Evolutionary conservation across 2,329 filamentous ascomycete genomes (phyloP).

Genomic region (Paramyrothecium sp.): DNA sequence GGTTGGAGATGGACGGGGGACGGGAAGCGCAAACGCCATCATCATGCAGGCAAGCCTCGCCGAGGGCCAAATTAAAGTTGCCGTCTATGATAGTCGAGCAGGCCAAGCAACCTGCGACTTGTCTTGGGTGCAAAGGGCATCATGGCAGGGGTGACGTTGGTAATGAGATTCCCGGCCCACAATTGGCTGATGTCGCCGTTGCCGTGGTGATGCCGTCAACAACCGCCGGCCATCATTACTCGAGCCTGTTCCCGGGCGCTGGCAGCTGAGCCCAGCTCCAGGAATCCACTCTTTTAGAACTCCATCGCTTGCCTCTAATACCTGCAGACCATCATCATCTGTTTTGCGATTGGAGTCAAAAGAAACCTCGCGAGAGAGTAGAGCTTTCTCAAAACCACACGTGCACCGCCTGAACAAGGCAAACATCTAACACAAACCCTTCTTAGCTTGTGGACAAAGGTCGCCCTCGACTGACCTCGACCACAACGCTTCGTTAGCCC

Average conservation of each 20-base stretch:
- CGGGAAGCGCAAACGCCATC: too few species aligned
- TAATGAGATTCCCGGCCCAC: slow-evolving; percentile 3
- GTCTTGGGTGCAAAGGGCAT: background rate
- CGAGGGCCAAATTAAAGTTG: background rate
- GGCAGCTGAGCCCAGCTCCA: slow-evolving; percentile 10
- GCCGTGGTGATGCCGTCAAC: slow-evolving; percentile 32
- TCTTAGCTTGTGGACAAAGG: slow-evolving; percentile 23
- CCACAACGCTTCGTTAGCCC: slow-evolving; percentile 52
- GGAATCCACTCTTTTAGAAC: slow-evolving; percentile 16
- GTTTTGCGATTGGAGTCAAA: background rate
- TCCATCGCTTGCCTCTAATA: slow-evolving; percentile 18
- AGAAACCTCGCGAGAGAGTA: slow-evolving; percentile 11
- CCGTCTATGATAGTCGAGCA: background rate
- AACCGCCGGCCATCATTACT: slow-evolving; percentile 20
- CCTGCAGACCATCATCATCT: slow-evolving; percentile 9
- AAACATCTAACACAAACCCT: slow-evolving; percentile 12
- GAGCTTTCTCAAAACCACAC: slow-evolving; percentile 14
- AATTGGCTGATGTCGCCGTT: slow-evolving; percentile 16
- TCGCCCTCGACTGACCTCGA: slow-evolving; percentile 50
- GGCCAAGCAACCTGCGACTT: background rate
- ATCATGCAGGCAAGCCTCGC: too few species aligned
- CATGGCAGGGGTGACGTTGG: slow-evolving; percentile 2
- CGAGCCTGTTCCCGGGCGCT: slow-evolving; percentile 16
- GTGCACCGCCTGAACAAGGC: slow-evolving; percentile 31
- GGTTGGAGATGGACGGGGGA: too few species aligned